Conservation (phyloP, 192 early-diverging fungal species). For the Rhizoclosmatium globosum region DNA sequence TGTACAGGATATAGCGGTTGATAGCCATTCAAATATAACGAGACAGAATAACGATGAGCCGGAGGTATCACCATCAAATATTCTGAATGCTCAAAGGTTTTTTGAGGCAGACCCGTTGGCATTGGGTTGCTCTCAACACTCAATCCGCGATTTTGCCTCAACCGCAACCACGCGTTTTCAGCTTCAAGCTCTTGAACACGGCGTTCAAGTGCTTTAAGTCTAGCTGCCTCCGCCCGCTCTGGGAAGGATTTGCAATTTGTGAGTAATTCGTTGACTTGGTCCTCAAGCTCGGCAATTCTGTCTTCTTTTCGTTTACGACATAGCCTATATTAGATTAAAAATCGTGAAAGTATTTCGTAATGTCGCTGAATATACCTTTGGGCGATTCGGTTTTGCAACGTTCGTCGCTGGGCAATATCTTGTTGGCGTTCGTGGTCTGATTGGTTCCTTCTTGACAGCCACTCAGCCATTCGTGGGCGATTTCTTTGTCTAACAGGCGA, state of each 20-base stretch:
- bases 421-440: too few species aligned
- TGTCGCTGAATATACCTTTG: background rate
- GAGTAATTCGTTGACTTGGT: background rate
- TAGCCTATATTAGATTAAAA: background rate
- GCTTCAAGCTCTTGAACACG: background rate
- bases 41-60: background rate
- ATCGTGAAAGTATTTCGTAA: background rate
- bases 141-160: too few species aligned
- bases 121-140: too few species aligned
- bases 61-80: background rate
- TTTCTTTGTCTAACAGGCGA: too few species aligned
- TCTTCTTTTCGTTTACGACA: conserved; percentile 3
- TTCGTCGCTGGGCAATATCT: background rate
- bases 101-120: background rate
- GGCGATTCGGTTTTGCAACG: background rate
- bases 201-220: background rate
- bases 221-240: background rate
- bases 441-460: too few species aligned
- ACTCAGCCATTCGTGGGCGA: too few species aligned
- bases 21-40: background rate
- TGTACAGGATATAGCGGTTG: background rate
- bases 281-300: conserved; percentile 2
- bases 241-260: too few species aligned
- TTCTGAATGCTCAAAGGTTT: too few species aligned
- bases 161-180: background rate